These are phyloP conservation scores for Fusarium sp. DNA, from an alignment of 2,329 filamentous ascomycete species.

Conservation along the genomic window DNA sequence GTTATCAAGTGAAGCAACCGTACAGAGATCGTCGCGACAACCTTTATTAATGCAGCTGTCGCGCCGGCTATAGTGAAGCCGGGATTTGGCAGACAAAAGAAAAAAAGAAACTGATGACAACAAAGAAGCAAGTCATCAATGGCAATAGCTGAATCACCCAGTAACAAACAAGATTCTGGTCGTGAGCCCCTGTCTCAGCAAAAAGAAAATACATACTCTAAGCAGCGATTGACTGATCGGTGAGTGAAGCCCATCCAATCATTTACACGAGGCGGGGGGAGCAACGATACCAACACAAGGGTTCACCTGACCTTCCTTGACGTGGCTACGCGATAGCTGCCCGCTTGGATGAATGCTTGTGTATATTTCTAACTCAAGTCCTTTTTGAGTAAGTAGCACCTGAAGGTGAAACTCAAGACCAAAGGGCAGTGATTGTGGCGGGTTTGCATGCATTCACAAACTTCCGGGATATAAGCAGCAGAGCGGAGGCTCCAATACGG, in stretches of 20 bases:
- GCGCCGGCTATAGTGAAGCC: neutral
- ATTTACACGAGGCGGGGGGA: conserved; percentile 24
- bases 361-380: neutral
- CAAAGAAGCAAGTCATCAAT: neutral
- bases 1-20: neutral
- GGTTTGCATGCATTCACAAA: conserved; percentile 15
- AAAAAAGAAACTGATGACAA: conserved; percentile 10
- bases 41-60: neutral
- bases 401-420: conserved; percentile 1
- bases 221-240: neutral
- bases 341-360: neutral
- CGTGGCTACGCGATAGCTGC: conserved; percentile 1
- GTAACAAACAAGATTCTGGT: neutral
- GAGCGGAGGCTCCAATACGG: neutral
- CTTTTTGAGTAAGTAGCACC: neutral
- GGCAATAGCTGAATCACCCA: neutral
- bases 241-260: conserved; percentile 22
- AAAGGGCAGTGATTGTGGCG: neutral
- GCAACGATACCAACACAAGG: neutral
- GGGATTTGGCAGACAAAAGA: neutral
- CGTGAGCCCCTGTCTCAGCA: conserved; percentile 5
- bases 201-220: neutral
- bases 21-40: conserved; percentile 26
- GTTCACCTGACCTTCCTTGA: neutral
- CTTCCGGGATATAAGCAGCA: neutral